Base-by-base conservation (phyloP, 2,329 filamentous ascomycete species). In the Emergomyces africanus region DNA sequence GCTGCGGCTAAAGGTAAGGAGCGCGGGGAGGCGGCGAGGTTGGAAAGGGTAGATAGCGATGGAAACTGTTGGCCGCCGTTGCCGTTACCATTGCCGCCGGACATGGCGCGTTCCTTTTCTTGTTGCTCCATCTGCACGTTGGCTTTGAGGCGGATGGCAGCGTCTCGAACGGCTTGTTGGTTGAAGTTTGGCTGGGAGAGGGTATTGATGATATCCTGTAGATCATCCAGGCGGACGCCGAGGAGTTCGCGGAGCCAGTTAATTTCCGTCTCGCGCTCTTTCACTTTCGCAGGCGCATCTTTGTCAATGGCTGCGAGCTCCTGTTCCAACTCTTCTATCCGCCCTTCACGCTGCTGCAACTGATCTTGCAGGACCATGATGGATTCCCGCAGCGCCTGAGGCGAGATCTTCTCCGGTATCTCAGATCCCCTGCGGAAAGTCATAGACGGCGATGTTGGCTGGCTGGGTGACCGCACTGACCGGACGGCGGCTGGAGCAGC, bases 51-150 rank as follows among this genome's bases (percentile, higher is more conserved):
- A 0, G 89, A 87, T 48, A 96, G 82, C 46, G 88, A 89, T 4
- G 89, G 88, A 65, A 94, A 78, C 58, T 79, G 83, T 61, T 77
- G 72, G 23, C 79, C 74, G 50, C 44, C 25, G 20, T 23, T 25
- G n/a, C n/a, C 50, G 6, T 37, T 37, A n/a, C n/a, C 50, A 61
- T 84, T 87, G 15, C 82, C 83, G 54, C 85, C 85, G 58, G 87
- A 85, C 74, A 89, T 82, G 0, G 89, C 86, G 61, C 94, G 83
- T 72, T 97, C 92, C 57, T 90, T 89, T 74, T 96, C 91, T 71
- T 96, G 90, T 70, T 95, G 89, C 72, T 99, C 92, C 94, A 99
- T 99, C 71, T 97, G 90, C 41, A 99, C 79, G 68, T 96, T 96
- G 15, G 94, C 89, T 70, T 90, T 89, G 61, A 99, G 85, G 57